Percentiles rank a stretch among this genome's conserved stretches.
Conservation (phyloP, 1,139 yeast species). For the Meyerozyma athensensis region DNA sequence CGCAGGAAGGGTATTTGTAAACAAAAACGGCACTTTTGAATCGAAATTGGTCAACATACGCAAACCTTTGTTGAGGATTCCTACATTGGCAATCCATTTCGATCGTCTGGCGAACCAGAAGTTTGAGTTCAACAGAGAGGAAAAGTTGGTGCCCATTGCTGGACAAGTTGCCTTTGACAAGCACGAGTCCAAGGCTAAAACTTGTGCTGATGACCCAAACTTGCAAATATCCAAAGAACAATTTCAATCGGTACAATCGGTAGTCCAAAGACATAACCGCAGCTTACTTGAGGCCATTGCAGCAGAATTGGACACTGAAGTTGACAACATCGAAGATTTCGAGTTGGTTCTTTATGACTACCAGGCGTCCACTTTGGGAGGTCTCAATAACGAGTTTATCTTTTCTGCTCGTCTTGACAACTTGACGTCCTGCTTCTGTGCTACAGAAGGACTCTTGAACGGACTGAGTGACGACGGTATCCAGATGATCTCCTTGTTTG, state of each 20-base stretch:
- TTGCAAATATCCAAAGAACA: slow-evolving; percentile 45
- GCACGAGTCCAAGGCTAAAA: slow-evolving; percentile 26
- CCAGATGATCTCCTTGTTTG: slow-evolving; percentile 74
- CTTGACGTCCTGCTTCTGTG: slow-evolving; percentile 79
- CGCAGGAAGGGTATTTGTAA: slow-evolving; percentile 86
- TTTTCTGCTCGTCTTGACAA: slow-evolving; percentile 94
- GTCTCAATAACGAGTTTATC: slow-evolving; percentile 83
- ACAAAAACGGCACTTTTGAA: slow-evolving; percentile 44
- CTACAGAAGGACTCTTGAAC: slow-evolving; percentile 65
- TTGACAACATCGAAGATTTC: slow-evolving; percentile 71
- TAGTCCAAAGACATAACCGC: slow-evolving; percentile 71
- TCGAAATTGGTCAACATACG: slow-evolving; percentile 74
- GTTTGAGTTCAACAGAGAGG: slow-evolving; percentile 87
- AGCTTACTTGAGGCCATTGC: slow-evolving; percentile 69
- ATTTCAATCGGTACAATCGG: slow-evolving; percentile 61
- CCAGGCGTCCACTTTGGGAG: slow-evolving; percentile 80
- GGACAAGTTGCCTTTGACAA: slow-evolving; percentile 53
- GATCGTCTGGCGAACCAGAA: slow-evolving; percentile 71
- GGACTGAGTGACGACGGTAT: slow-evolving; percentile 50
- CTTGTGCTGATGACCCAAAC: slow-evolving; percentile 43
- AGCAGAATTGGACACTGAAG: slow-evolving; percentile 47
- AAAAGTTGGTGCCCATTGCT: slow-evolving; percentile 81
- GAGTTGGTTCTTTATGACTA: slow-evolving; percentile 86
- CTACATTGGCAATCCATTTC: slow-evolving; percentile 91
- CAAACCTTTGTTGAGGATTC: slow-evolving; percentile 83